These are phyloP conservation scores for Amauroascus niger DNA, from an alignment of 2,329 filamentous ascomycete species.

Conservation along the genomic window DNA sequence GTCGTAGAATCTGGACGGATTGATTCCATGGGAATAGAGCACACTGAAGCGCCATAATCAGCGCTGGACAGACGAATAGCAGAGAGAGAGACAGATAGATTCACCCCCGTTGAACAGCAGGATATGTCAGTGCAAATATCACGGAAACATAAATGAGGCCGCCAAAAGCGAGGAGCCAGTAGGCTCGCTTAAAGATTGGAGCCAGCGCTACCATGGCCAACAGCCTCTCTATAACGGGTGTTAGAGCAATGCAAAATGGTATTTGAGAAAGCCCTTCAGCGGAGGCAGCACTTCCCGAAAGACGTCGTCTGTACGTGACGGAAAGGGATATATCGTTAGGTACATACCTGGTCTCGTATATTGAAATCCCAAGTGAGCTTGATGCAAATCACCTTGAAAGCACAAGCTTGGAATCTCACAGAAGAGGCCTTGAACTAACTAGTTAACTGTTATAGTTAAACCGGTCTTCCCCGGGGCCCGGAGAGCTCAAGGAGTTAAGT, in stretches of 20 bases:
- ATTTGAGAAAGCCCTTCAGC: no score
- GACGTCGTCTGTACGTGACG: no score
- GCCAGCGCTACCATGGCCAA: conserved; percentile 28
- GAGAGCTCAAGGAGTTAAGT: no score
- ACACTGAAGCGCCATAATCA: conserved; percentile 45
- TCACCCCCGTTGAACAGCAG: conserved; percentile 72
- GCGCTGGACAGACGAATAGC: background rate
- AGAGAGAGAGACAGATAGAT: conserved; percentile 24
- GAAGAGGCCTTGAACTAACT: no score
- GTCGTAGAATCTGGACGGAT: conserved; percentile 62
- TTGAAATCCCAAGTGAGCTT: no score
- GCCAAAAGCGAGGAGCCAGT: conserved; percentile 49
- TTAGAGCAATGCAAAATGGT: background rate
- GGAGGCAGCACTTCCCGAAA: no score
- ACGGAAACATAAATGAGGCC: conserved; percentile 58
- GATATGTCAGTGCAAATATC: conserved; percentile 56
- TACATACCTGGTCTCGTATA: no score
- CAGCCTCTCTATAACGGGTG: background rate
- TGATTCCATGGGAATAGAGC: conserved; percentile 73
- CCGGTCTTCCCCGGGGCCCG: no score
- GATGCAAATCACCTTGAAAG: no score
- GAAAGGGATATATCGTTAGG: no score
- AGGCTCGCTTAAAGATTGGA: conserved; percentile 43
- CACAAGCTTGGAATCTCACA: no score
- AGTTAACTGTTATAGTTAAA: no score